Conservation (phyloP, 2,329 filamentous ascomycete species). For the Aspergillus tanneri region DNA sequence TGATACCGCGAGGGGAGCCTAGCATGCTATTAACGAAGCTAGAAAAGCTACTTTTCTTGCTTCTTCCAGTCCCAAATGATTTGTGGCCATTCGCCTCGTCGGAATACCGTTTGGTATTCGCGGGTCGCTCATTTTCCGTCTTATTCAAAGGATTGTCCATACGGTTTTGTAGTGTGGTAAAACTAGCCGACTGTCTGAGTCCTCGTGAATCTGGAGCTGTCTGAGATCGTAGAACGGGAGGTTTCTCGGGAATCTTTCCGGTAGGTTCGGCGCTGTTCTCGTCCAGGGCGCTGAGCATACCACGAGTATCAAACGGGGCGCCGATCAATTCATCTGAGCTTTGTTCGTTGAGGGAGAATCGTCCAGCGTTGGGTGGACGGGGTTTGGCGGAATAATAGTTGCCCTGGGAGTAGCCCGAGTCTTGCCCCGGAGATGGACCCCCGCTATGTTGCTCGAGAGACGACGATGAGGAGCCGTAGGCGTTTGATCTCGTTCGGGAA, state of each 20-base stretch:
- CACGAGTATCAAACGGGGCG: slow-evolving; percentile 45
- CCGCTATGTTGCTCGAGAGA: slow-evolving; percentile 47
- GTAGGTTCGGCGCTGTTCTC: slow-evolving; percentile 39
- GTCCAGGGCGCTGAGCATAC: slow-evolving; percentile 46
- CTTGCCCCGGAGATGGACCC: slow-evolving; percentile 40
- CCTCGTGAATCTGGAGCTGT: slow-evolving; percentile 59
- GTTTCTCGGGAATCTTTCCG: slow-evolving; percentile 36
- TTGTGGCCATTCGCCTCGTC: slow-evolving; percentile 70
- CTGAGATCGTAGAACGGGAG: slow-evolving; percentile 49
- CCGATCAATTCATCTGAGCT: slow-evolving; percentile 48
- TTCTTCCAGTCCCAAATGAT: slow-evolving; percentile 58
- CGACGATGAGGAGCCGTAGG: slow-evolving; percentile 49
- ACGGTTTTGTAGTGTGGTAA: slow-evolving; percentile 53
- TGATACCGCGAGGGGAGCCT: slow-evolving; percentile 81
- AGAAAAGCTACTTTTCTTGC: slow-evolving; percentile 84
- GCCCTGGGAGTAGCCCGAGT: slow-evolving; percentile 30
- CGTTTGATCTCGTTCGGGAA: slow-evolving; percentile 46
- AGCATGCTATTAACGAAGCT: slow-evolving; percentile 82
- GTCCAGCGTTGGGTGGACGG: slow-evolving; percentile 35
- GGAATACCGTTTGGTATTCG: slow-evolving; percentile 70
- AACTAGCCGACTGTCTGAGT: slow-evolving; percentile 66
- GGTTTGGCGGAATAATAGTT: slow-evolving; percentile 30
- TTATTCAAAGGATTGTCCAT: slow-evolving; percentile 52
- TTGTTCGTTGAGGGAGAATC: slow-evolving; percentile 38
- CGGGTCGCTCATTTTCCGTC: slow-evolving; percentile 48